These are phyloP conservation scores for Cladobotryum mycophilum DNA, from an alignment of 2,329 filamentous ascomycete species.

Conservation along the genomic window DNA sequence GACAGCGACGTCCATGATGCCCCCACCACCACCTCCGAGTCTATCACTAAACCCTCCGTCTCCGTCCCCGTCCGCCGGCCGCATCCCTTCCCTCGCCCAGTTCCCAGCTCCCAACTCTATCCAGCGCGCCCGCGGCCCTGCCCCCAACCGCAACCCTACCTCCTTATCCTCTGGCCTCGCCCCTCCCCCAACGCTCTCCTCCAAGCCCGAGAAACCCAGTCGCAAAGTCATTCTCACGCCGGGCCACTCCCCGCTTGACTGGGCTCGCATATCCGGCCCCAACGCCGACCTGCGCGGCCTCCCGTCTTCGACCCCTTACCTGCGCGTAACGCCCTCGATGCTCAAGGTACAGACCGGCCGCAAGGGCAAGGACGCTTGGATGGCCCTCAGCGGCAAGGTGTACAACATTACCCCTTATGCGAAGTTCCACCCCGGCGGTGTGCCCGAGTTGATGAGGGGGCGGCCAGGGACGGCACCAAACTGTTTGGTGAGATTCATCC, in stretches of 20 bases:
- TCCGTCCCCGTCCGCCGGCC: slow-evolving; percentile 18
- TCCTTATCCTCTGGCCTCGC: slow-evolving; percentile 38
- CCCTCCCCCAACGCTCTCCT: slow-evolving; percentile 48
- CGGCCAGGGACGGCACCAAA: slow-evolving; percentile 55
- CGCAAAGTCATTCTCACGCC: slow-evolving; percentile 78
- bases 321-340: slow-evolving; percentile 76
- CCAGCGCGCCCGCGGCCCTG: slow-evolving; percentile 40
- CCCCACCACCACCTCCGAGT: slow-evolving; percentile 22
- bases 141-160: slow-evolving; percentile 34
- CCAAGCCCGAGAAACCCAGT: slow-evolving; percentile 48
- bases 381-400: slow-evolving; percentile 78
- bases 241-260: slow-evolving; percentile 91
- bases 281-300: slow-evolving; percentile 62
- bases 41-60: too few relatives aligned
- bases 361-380: slow-evolving; percentile 85
- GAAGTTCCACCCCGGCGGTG: slow-evolving; percentile 84
- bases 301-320: slow-evolving; percentile 44
- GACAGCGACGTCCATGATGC: slow-evolving; percentile 23
- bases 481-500: slow-evolving; percentile 63
- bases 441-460: slow-evolving; percentile 62
- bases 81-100: slow-evolving; percentile 30
- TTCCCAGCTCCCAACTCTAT: slow-evolving; percentile 49
- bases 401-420: slow-evolving; percentile 92
- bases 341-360: slow-evolving; percentile 74
- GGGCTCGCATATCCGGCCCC: slow-evolving; percentile 71